Percentiles rank a stretch among this genome's conserved stretches.
Evolutionary conservation across 805 yeast genomes (phyloP).

Genomic region (Maudiozyma pseudohumilis): DNA sequence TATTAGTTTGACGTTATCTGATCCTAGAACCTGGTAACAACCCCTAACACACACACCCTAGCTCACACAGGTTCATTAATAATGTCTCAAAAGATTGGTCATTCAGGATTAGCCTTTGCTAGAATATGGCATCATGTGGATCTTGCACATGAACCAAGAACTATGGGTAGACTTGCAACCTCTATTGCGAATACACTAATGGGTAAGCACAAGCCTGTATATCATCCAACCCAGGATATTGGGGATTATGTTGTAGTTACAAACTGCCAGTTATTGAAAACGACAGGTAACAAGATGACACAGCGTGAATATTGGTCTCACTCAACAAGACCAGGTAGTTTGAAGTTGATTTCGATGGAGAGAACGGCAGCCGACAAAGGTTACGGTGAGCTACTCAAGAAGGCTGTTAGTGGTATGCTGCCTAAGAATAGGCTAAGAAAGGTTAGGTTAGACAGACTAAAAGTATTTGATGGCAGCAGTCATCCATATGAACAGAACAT

Average conservation of each 20-base stretch:
- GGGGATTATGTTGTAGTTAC: constrained; percentile 98
- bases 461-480: constrained; percentile 78
- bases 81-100: constrained; percentile 31
- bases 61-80: too few species aligned
- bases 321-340: constrained; percentile 80
- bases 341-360: constrained; percentile 75
- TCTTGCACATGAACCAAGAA: constrained; percentile 69
- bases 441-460: constrained; percentile 70
- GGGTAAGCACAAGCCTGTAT: constrained; percentile 96
- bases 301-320: constrained; percentile 85
- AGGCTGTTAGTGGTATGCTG: constrained; percentile 93
- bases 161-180: constrained; percentile 87
- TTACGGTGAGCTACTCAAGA: constrained; percentile 69
- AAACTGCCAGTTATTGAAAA: constrained; percentile 69
- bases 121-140: constrained; percentile 96
- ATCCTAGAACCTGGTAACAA: too few species aligned
- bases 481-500: constrained; percentile 80
- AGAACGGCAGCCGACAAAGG: constrained; percentile 70
- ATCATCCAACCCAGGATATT: constrained; percentile 65
- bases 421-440: constrained; percentile 84
- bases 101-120: constrained; percentile 66
- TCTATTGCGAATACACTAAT: constrained; percentile 77
- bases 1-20: too few species aligned
- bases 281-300: constrained; percentile 77
- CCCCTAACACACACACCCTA: too few species aligned